Base-by-base conservation (phyloP, 768 basidiomycete species). In the Lentinula boryana region DNA sequence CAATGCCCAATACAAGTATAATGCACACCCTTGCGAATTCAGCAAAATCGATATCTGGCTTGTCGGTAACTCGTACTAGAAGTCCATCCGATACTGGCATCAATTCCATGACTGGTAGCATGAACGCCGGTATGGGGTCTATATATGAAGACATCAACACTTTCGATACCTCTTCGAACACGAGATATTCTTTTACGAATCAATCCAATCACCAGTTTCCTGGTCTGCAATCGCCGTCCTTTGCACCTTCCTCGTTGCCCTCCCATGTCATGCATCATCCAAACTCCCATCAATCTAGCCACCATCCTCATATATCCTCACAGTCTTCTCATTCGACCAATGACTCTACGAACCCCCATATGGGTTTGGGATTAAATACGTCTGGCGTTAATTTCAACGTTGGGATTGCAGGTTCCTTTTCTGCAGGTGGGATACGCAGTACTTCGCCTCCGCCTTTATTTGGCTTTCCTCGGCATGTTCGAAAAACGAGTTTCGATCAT, bases 401-500 rank as follows among this genome's bases (percentile, higher is more conserved):
- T 31, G 44, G 48, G 31, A 6, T 31, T 32, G 32, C 57, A 18
- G 57, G 57, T 12, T 40, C 57, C 3, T 58, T 58, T 36, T 66
- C 63, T 56, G 67, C 67, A 54, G 63, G 59, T 16, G 50, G 50
- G 5, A 52, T 52, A 36, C 50, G 63, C 64, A 21, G 41, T 49
- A 38, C 23, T 21, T 58, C 57, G 3, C 79, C 79, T 65, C 85
- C 80, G 63, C 73, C 80, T 13, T 35, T 40, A n/a, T 56, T 43
- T n/a, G 55, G 40, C 33, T 91, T 94, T 70, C 91, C 94, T 56
- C 84, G 88, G 62, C 89, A 90, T 72, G 91, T 93, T 61, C 84
- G 94, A 63, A 97, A 97, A 79, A 93, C 94, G 50, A 94, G 92
- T 73, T 96, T 95, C 71, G 94, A 97, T 72, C 94, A 95, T 73